These are phyloP conservation scores for Crepidotus sp. DNA, from an alignment of 1,284 basidiomycete species.

Conservation along the genomic window DNA sequence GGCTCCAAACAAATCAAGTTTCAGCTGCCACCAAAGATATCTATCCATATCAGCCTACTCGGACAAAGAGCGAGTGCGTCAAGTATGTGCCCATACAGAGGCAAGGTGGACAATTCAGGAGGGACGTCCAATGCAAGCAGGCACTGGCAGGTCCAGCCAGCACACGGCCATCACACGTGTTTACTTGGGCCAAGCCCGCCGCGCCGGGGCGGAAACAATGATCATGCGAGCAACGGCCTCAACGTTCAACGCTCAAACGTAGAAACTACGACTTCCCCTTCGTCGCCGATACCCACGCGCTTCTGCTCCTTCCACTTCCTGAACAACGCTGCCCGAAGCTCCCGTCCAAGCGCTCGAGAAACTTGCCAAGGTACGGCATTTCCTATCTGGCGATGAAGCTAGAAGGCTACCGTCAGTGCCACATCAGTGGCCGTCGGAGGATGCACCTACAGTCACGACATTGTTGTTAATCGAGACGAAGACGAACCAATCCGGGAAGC, in stretches of 20 bases:
- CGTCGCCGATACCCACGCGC: background rate
- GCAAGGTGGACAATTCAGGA: too few relatives aligned
- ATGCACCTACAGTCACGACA: conserved; percentile 46
- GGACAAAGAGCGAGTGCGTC: too few relatives aligned
- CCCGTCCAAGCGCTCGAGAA: conserved; percentile 50
- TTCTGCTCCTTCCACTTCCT: conserved; percentile 37
- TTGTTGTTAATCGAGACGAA: conserved; percentile 44
- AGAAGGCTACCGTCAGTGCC: conserved; percentile 5
- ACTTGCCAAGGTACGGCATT: conserved; percentile 67
- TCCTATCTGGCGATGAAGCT: conserved; percentile 73
- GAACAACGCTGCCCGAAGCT: conserved; percentile 43
- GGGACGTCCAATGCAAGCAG: too few relatives aligned
- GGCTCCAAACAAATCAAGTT: too few relatives aligned
- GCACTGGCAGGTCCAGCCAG: too few relatives aligned
- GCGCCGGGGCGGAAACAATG: too few relatives aligned
- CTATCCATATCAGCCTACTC: too few relatives aligned
- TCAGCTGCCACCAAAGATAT: too few relatives aligned
- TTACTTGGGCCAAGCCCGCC: too few relatives aligned
- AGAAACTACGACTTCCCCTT: conserved; percentile 2
- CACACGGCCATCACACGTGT: too few relatives aligned
- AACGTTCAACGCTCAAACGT: too few relatives aligned
- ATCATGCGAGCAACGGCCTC: background rate
- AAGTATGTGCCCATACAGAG: too few relatives aligned
- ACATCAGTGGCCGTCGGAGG: background rate
- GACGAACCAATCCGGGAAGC: conserved; percentile 58